Percentiles rank a stretch among this genome's conserved stretches.
These are phyloP conservation scores for Saccharomyces jurei DNA, from an alignment of 805 yeast species.

Conservation along the genomic window DNA sequence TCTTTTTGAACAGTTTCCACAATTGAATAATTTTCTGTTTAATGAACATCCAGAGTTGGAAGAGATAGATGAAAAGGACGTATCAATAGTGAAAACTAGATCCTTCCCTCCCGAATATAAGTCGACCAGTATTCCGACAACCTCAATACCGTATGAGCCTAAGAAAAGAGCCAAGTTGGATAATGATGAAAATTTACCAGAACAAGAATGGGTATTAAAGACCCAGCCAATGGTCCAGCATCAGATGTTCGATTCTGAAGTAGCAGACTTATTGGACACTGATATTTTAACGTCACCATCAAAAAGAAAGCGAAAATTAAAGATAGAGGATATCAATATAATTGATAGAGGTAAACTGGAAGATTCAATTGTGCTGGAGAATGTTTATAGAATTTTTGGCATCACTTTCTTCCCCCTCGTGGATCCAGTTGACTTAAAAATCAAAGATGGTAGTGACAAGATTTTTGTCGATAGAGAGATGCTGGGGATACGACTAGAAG, in stretches of 20 bases:
- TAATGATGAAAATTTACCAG: slow-evolving; percentile 8
- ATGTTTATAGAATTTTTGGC: slow-evolving; percentile 33
- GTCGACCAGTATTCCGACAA: neutral
- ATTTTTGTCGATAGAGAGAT: slow-evolving; percentile 16
- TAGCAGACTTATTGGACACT: slow-evolving; percentile 17
- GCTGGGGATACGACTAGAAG: slow-evolving; percentile 35
- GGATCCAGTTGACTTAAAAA: slow-evolving; percentile 28
- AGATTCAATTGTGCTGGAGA: slow-evolving; percentile 26
- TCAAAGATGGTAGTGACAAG: slow-evolving; percentile 8
- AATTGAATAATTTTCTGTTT: slow-evolving; percentile 14
- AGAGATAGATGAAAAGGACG: neutral
- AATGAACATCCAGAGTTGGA: slow-evolving; percentile 1
- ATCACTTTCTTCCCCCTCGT: slow-evolving; percentile 34
- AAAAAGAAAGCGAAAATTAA: slow-evolving; percentile 13
- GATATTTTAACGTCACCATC: slow-evolving; percentile 25
- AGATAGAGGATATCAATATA: neutral
- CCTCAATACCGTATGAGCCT: neutral
- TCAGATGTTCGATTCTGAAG: slow-evolving; percentile 21
- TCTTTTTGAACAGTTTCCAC: slow-evolving; percentile 19
- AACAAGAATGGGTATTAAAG: slow-evolving; percentile 17
- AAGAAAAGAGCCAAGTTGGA: neutral
- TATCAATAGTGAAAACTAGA: neutral
- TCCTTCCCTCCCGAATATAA: neutral
- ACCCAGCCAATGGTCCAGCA: slow-evolving; percentile 17
- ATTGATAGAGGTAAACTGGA: neutral